Evolutionary conservation across 495 filamentous ascomycete genomes (phyloP), one percentile per base, ranked within the genome.

Genomic region (Penicillium lagena): DNA sequence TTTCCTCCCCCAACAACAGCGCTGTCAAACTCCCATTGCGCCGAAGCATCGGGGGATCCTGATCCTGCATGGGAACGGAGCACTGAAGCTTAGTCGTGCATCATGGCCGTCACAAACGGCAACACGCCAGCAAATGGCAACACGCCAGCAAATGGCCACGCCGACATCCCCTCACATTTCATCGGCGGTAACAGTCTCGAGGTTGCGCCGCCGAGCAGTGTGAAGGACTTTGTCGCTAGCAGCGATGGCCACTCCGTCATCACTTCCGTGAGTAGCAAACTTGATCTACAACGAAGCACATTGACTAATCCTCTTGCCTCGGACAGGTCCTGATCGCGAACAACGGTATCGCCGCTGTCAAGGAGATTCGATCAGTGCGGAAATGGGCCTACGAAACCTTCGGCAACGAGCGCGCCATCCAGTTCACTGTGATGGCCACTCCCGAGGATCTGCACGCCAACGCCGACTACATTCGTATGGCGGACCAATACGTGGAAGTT

Each of bases 331-430:
- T 99, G 47, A 99, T 99, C 65, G 93, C 93, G 64, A 99, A 99
- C 74, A 99, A 99, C 73, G 93, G 93, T 79, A 99, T 99, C 67
- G 93, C 93, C 12, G 93, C 93, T 49, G 93, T 99, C 56, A 99
- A 99, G 69, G 91, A 97, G 70, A 99, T 99, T 57, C 79, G 93
- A 55, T 96, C 90, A 27, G 90, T 99, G 51, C 83, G 93, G 63
- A 99, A 97, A 90, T 99, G 93, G 93, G 93, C 93, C 43, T 99
- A 99, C 80, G 93, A 99, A 72, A 91, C 87, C 6, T 97, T 99
- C 58, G 90, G 93, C 64, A 90, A 99, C 69, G 93, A 99, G 75
- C 80, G 85, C 55, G 93, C 94, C 47, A 95, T 99, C 64, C 93
- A 96, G 59, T 97, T 99, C 66, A 97, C 94, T 42, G 93, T 96